phyloP scores from a whole-genome alignment of 495 filamentous ascomycete species.

The Aspergillus conjunctus region DNA sequence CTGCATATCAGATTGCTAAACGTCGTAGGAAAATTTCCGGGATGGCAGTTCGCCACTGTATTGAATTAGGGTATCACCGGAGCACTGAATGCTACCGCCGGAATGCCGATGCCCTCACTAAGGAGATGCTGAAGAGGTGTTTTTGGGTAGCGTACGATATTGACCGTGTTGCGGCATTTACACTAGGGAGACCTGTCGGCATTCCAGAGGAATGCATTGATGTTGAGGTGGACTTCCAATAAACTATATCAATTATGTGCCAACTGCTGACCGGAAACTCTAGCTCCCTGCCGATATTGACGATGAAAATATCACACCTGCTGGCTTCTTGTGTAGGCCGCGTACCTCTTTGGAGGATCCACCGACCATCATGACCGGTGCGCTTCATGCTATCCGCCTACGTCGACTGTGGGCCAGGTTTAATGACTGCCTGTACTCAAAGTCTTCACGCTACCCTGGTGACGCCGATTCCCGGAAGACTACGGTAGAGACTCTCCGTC shows the following conservation, averaged over 20 bases:
- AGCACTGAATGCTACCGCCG: neutral
- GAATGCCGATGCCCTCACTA: neutral
- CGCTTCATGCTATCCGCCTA: neutral
- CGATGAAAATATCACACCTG: neutral
- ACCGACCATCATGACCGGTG: neutral
- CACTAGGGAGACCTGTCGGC: neutral
- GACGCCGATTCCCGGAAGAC: neutral
- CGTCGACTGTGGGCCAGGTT: neutral
- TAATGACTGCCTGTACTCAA: neutral
- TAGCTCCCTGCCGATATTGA: neutral
- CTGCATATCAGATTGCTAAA: neutral
- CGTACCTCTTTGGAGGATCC: neutral
- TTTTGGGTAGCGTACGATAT: conserved; percentile 2
- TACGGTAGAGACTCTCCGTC: neutral
- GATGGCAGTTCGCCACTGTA: neutral
- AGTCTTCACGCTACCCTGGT: neutral
- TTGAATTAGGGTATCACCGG: neutral
- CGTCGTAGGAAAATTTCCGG: neutral
- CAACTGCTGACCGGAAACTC: neutral
- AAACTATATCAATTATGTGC: neutral
- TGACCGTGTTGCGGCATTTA: neutral
- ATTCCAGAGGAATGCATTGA: neutral
- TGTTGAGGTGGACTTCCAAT: neutral
- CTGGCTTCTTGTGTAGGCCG: neutral
- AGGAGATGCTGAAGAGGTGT: neutral